Base-by-base conservation (phyloP, 2,329 filamentous ascomycete genomes). In the Verticillium isaacii region DNA sequence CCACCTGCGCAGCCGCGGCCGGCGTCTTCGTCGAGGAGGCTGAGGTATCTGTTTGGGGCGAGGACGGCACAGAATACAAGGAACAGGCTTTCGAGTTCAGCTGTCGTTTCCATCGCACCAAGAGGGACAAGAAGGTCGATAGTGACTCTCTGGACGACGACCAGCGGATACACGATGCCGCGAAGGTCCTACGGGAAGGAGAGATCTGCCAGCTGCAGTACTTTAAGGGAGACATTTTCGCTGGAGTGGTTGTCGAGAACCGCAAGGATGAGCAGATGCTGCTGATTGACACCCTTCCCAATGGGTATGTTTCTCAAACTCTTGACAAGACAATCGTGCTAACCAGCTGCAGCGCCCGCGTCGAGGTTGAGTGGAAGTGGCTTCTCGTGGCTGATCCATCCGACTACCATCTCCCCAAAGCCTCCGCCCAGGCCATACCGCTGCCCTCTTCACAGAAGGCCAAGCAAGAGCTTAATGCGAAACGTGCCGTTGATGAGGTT, bases 11-110 rank as follows among this genome's bases (percentile, higher is more conserved):
- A 2, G 89, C 93, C 8, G 89, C 94, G 25, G 94, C 93, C 39
- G 95, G 95, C 61, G 93, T 97, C 2, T 91, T 96, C 72, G 88
- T 97, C 57, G 94, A 99, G 72, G 87, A 92, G 68, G 91, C 91
- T 34, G 87, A 92, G 39, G 88, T 96, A 34, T 91, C 92, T 0
- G 90, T 96, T 2, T 94, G 93, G 73, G 91, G 89, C 59, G 92
- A 96, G 68, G 93, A 97, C 71, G 93, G 93, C 7, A 92, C 88
- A 1, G 93, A 97, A 73, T 97, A 97, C 74, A 94, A 91, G 67
- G 90, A 96, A 68, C 91, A 93, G 69, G 93, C 90, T 1, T 94
- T 96, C 69, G 92, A 97, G 71, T 93, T 98, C 73, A 92, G 91
- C 68, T 99, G 95, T 78, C 91, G 93, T 63, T 97, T 96, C 77